Conservation (phyloP, 495 filamentous ascomycete genomes). For the Penicillium alfredii region DNA sequence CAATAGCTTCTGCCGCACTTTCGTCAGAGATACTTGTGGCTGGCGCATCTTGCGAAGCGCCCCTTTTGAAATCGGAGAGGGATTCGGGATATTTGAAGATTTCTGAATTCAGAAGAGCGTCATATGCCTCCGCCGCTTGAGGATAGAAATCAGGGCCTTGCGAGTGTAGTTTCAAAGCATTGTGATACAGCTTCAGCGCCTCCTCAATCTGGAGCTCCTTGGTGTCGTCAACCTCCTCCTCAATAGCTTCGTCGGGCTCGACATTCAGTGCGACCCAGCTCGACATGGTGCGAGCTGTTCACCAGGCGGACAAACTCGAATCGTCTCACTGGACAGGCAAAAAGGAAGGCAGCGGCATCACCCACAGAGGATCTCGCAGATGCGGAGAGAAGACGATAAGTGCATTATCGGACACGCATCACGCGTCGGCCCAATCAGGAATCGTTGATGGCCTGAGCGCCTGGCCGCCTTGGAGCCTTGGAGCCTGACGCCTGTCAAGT, state of each 20-base stretch:
- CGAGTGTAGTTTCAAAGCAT: constrained; percentile 83
- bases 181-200: constrained; percentile 91
- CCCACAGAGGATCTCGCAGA: neutral
- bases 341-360: too few relatives aligned
- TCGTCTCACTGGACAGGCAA: constrained; percentile 1
- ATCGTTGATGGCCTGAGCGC: constrained; percentile 22
- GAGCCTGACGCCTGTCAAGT: too few relatives aligned
- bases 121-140: constrained; percentile 77
- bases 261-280: constrained; percentile 82
- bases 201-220: constrained; percentile 97
- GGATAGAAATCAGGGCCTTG: constrained; percentile 71
- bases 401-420: constrained; percentile 24
- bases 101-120: constrained; percentile 78
- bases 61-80: constrained; percentile 66
- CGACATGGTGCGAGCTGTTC: constrained; percentile 34
- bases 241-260: constrained; percentile 81
- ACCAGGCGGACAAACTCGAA: constrained; percentile 13
- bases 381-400: neutral
- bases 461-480: constrained; percentile 18
- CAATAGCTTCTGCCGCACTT: constrained; percentile 38
- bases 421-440: constrained; percentile 33
- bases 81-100: constrained; percentile 89
- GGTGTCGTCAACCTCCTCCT: constrained; percentile 90
- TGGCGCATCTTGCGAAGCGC: constrained; percentile 55
- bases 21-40: constrained; percentile 39